Evolutionary conservation across 2,329 filamentous ascomycete species (phyloP).

Genomic region (Sarocladium kiliense): DNA sequence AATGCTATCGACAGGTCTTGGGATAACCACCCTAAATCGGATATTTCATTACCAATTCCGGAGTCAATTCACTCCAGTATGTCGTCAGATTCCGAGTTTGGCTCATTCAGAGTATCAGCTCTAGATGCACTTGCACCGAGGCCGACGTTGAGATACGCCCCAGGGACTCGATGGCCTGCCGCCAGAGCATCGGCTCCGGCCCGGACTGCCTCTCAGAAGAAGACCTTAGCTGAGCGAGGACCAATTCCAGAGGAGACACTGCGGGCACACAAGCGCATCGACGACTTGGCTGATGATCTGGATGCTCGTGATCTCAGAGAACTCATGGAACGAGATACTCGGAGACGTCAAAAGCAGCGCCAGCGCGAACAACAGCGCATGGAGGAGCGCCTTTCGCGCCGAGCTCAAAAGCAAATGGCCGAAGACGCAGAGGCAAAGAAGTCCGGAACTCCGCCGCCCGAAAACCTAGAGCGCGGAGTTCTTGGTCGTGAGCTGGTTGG

Average conservation of each 20-base stretch:
- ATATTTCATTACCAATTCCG: constrained; percentile 68
- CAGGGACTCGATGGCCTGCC: constrained; percentile 54
- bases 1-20: constrained; percentile 41
- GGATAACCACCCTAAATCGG: constrained; percentile 56
- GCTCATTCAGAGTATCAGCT: constrained; percentile 72
- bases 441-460: constrained; percentile 44
- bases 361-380: constrained; percentile 62
- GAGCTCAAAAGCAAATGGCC: constrained; percentile 61
- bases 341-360: constrained; percentile 71
- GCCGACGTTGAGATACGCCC: constrained; percentile 73
- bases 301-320: constrained; percentile 80
- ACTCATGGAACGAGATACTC: constrained; percentile 82
- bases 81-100: constrained; percentile 67
- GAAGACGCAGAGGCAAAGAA: constrained; percentile 51
- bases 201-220: constrained; percentile 44
- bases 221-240: constrained; percentile 44
- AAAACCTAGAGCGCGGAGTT: constrained; percentile 56
- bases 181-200: constrained; percentile 39
- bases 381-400: constrained; percentile 58
- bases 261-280: constrained; percentile 56
- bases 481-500: constrained; percentile 53
- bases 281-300: constrained; percentile 77
- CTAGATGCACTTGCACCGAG: constrained; percentile 80
- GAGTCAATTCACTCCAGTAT: constrained; percentile 73
- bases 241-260: constrained; percentile 57